Evolutionary conservation across 2,329 filamentous ascomycete genomes (phyloP).

Genomic region (Aspergillus cejpii): DNA sequence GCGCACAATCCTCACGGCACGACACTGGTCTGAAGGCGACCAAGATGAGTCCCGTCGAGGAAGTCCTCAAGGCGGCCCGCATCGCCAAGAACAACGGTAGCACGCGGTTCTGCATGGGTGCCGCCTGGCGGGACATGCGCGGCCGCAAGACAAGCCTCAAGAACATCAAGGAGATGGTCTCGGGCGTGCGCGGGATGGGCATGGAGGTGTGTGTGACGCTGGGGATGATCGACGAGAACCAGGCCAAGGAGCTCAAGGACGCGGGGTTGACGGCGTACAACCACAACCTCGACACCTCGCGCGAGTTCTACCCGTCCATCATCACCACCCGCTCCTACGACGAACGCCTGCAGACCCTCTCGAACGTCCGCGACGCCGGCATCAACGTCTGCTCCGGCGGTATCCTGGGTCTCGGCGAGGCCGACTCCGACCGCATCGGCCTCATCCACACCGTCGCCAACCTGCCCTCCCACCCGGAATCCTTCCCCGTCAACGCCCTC

Average conservation of each 20-base stretch:
- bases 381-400: conserved; percentile 88
- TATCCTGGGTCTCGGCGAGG: conserved; percentile 79
- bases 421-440: conserved; percentile 69
- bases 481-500: conserved; percentile 83
- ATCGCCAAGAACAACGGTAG: conserved; percentile 75
- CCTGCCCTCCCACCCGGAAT: conserved; percentile 75
- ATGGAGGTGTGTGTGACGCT: conserved; percentile 94
- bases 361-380: conserved; percentile 74
- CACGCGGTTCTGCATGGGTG: conserved; percentile 92
- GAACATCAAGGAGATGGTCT: conserved; percentile 81
- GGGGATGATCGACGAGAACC: conserved; percentile 78
- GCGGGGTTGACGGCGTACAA: conserved; percentile 88
- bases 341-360: conserved; percentile 72
- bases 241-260: conserved; percentile 74
- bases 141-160: conserved; percentile 75
- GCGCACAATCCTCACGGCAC: conserved; percentile 79
- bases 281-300: conserved; percentile 85
- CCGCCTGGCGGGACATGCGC: conserved; percentile 89
- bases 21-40: conserved; percentile 69
- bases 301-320: conserved; percentile 79
- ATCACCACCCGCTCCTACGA: conserved; percentile 85
- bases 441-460: conserved; percentile 76
- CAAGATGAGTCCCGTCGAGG: conserved; percentile 70
- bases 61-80: conserved; percentile 70
- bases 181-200: conserved; percentile 69